A percentile compares a stretch with the other conserved stretches of the same genome.
phyloP scores from a whole-genome alignment of 345 rosid genomes.

The Eucalyptus fibrosa region DNA sequence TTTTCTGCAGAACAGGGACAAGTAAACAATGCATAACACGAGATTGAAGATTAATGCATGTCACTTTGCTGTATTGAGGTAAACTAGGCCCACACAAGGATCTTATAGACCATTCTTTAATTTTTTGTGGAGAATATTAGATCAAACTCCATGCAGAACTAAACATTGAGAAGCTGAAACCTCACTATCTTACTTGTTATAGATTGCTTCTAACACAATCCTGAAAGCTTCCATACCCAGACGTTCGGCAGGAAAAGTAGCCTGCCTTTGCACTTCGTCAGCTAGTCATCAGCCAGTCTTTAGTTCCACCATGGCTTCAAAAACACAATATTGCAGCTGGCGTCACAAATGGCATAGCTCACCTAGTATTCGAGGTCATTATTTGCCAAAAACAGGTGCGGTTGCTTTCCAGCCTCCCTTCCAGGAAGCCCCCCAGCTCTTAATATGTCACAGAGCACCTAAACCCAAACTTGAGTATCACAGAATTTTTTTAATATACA shows the following conservation, averaged over 20 bases:
- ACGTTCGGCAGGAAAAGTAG: slow-evolving; percentile 71
- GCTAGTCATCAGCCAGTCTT: background rate
- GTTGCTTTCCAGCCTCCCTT: no score
- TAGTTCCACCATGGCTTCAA: background rate
- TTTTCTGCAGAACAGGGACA: slow-evolving; percentile 26
- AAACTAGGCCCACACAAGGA: no score
- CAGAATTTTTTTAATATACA: no score
- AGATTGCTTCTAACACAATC: slow-evolving; percentile 70
- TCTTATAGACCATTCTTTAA: no score
- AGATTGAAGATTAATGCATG: background rate
- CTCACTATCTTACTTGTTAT: slow-evolving; percentile 37
- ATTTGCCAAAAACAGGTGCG: no score
- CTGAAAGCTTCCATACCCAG: slow-evolving; percentile 91
- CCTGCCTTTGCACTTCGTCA: slow-evolving; percentile 40
- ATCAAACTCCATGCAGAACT: background rate
- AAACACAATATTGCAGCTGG: background rate
- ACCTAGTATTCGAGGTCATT: no score
- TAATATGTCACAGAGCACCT: no score
- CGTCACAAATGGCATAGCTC: no score
- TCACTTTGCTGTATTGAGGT: background rate
- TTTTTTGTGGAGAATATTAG: background rate
- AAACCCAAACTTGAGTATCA: no score
- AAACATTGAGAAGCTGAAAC: background rate
- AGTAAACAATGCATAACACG: background rate
- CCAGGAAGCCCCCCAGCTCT: no score